A percentile compares a stretch with the other conserved stretches of the same genome.
These are phyloP conservation scores for Elsinoe ampelina DNA, from an alignment of 2,329 filamentous ascomycete species.

Conservation along the genomic window DNA sequence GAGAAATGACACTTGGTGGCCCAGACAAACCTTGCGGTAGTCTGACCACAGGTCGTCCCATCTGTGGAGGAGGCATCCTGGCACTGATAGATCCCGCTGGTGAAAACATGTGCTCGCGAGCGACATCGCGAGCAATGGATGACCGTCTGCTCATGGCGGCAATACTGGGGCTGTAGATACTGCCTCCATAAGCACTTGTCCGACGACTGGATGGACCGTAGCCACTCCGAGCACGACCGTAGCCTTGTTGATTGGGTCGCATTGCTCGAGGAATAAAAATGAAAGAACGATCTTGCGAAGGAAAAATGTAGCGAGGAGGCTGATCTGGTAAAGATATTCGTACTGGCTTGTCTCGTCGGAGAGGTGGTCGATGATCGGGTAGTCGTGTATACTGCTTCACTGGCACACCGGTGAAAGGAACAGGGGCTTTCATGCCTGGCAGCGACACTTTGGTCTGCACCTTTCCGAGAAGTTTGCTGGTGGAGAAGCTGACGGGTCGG, in stretches of 20 bases:
- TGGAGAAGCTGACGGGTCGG: slow-evolving; percentile 52
- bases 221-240: slow-evolving; percentile 55
- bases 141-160: slow-evolving; percentile 75
- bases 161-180: slow-evolving; percentile 75
- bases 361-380: slow-evolving; percentile 85
- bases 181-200: slow-evolving; percentile 49
- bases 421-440: slow-evolving; percentile 62
- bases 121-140: slow-evolving; percentile 59
- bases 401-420: slow-evolving; percentile 63
- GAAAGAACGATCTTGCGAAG: slow-evolving; percentile 81
- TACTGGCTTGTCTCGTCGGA: slow-evolving; percentile 92
- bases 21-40: slow-evolving; percentile 56
- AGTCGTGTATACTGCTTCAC: slow-evolving; percentile 89
- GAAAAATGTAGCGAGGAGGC: slow-evolving; percentile 80
- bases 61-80: slow-evolving; percentile 28
- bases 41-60: slow-evolving; percentile 61
- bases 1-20: slow-evolving; percentile 26
- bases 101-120: slow-evolving; percentile 67
- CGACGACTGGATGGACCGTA: slow-evolving; percentile 39
- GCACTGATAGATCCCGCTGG: slow-evolving; percentile 72
- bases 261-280: slow-evolving; percentile 95
- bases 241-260: slow-evolving; percentile 81
- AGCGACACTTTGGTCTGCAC: slow-evolving; percentile 75
- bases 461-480: slow-evolving; percentile 73
- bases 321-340: slow-evolving; percentile 79